These are phyloP conservation scores for Mycena sanguinolenta DNA, from an alignment of 768 basidiomycete genomes.

Conservation along the genomic window DNA sequence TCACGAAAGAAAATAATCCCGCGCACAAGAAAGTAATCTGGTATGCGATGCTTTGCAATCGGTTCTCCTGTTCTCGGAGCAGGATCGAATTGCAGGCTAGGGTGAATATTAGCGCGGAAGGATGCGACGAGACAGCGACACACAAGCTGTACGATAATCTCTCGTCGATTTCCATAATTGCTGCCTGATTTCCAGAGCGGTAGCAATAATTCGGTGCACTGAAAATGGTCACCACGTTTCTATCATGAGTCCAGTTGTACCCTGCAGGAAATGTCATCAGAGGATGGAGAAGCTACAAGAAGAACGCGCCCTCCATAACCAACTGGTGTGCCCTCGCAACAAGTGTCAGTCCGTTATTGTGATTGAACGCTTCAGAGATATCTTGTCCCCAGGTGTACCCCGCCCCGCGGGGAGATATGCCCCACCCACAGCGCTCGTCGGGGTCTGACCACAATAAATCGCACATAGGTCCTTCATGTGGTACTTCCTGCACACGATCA, in stretches of 20 bases:
- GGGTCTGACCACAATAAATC: constrained; percentile 99
- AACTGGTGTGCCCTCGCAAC: constrained; percentile 95
- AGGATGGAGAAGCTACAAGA: not conserved
- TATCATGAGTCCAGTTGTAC: constrained; percentile 98
- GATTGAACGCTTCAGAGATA: constrained; percentile 98
- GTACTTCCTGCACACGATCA: constrained; percentile 98
- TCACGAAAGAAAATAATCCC: not conserved
- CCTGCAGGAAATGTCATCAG: constrained; percentile 55
- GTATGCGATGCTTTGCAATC: constrained; percentile 93
- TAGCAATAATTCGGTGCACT: constrained; percentile 99
- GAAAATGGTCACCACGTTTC: constrained; percentile 99
- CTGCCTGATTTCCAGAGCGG: constrained; percentile 98
- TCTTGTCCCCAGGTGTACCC: constrained; percentile 99
- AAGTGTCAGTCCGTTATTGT: constrained; percentile 97
- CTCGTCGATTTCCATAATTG: constrained; percentile 99
- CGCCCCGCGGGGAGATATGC: constrained; percentile 97
- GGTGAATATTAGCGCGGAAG: not conserved
- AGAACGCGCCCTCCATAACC: constrained; percentile 91
- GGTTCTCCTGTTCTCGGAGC: constrained; percentile 99
- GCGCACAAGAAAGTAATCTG: constrained; percentile 93
- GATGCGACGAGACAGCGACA: constrained; percentile 47
- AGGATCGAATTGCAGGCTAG: constrained; percentile 99
- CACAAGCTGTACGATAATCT: constrained; percentile 94
- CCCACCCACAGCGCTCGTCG: constrained; percentile 99
- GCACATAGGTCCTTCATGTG: constrained; percentile 99